Evolutionary conservation across 2,329 filamentous ascomycete species (phyloP).

Genomic region (Epicoccum sorghinum): DNA sequence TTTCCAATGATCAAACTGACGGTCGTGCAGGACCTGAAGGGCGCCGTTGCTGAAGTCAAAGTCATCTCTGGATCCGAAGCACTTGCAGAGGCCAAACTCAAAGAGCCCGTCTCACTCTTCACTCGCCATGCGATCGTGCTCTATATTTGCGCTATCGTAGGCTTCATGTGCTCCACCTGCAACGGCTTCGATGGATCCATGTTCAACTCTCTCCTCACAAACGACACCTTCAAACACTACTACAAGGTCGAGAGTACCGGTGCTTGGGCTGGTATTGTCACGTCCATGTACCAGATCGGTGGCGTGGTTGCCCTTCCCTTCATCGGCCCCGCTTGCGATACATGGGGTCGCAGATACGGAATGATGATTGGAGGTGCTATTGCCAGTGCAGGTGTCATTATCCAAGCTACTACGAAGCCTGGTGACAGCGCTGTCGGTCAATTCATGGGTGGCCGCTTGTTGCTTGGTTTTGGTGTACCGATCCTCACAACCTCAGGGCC

Average conservation of each 20-base stretch:
- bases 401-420: conserved; percentile 54
- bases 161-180: conserved; percentile 58
- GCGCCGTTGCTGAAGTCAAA: conserved; percentile 47
- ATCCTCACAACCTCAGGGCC: conserved; percentile 66
- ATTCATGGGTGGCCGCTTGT: conserved; percentile 67
- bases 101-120: conserved; percentile 53
- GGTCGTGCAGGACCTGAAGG: conserved; percentile 19
- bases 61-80: conserved; percentile 60
- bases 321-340: conserved; percentile 54
- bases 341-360: conserved; percentile 50
- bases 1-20: background rate
- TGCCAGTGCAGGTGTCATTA: conserved; percentile 56
- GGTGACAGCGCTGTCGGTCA: conserved; percentile 49
- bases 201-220: conserved; percentile 57
- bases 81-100: conserved; percentile 61
- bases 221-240: conserved; percentile 52
- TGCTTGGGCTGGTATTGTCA: conserved; percentile 53
- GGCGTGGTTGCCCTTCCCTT: conserved; percentile 54
- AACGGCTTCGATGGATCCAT: conserved; percentile 66
- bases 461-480: conserved; percentile 67
- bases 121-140: conserved; percentile 27
- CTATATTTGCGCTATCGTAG: conserved; percentile 31
- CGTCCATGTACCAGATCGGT: conserved; percentile 58
- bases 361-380: conserved; percentile 61
- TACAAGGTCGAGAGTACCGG: conserved; percentile 52